Conservation (phyloP, 768 basidiomycete species). For the Fibroporia radiculosa region DNA sequence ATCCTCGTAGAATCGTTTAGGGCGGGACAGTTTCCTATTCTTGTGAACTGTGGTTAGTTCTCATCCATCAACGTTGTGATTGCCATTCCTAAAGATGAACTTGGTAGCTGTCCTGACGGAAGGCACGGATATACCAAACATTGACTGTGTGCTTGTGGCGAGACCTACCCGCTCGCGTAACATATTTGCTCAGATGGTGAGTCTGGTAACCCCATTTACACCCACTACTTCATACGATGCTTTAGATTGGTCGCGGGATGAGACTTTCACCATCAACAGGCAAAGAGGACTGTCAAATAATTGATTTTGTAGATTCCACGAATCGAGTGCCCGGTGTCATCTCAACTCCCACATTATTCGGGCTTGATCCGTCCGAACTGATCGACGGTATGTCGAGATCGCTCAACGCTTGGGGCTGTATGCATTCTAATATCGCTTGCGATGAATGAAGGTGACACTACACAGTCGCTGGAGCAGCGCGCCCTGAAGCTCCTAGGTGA, state of each 20-base stretch:
- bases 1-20: constrained; percentile 61
- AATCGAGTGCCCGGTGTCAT: constrained; percentile 63
- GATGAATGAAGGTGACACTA: too few relatives aligned
- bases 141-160: constrained; percentile 85
- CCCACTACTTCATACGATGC: neutral
- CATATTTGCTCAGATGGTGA: constrained; percentile 87
- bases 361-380: constrained; percentile 66
- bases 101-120: constrained; percentile 77
- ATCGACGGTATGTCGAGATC: too few relatives aligned
- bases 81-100: neutral
- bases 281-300: constrained; percentile 79
- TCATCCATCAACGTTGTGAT: neutral
- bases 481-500: constrained; percentile 8
- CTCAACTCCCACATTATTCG: constrained; percentile 78
- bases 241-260: constrained; percentile 87
- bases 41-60: constrained; percentile 77
- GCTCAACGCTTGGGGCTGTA: too few relatives aligned
- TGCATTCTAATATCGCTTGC: too few relatives aligned
- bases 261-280: constrained; percentile 73
- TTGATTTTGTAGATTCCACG: constrained; percentile 84
- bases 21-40: constrained; percentile 68
- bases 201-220: too few relatives aligned
- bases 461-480: constrained; percentile 39
- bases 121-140: constrained; percentile 90
- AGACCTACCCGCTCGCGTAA: constrained; percentile 87